Evolutionary conservation across 1,284 basidiomycete genomes (phyloP).

Genomic region (Trichosporon coremiiforme): DNA sequence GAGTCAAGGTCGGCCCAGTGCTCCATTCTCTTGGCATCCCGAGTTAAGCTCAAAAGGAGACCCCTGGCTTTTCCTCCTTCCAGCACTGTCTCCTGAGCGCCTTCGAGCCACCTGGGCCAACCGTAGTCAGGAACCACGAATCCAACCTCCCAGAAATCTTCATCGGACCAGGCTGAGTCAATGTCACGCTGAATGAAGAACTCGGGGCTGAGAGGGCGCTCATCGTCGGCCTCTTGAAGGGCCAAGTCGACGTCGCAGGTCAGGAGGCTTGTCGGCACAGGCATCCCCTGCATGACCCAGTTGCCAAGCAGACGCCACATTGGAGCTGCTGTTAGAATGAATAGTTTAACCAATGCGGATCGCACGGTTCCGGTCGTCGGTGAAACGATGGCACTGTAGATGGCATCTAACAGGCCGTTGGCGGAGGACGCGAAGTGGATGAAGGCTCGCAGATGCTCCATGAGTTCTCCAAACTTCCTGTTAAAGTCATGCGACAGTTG

Average conservation of each 20-base stretch:
- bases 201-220: constrained; percentile 65
- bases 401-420: constrained; percentile 64
- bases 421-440: constrained; percentile 62
- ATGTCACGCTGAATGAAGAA: constrained; percentile 76
- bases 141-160: constrained; percentile 77
- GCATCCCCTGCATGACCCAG: constrained; percentile 77
- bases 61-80: constrained; percentile 78
- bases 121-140: constrained; percentile 63
- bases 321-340: constrained; percentile 67
- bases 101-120: constrained; percentile 46
- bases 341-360: constrained; percentile 63
- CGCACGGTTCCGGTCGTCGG: constrained; percentile 15
- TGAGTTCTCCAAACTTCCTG: constrained; percentile 55
- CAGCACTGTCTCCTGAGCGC: constrained; percentile 62
- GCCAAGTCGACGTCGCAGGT: constrained; percentile 30
- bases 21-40: constrained; percentile 23
- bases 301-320: constrained; percentile 70
- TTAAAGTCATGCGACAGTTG: constrained; percentile 64
- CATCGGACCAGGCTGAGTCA: constrained; percentile 65
- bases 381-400: constrained; percentile 63
- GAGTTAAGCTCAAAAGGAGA: constrained; percentile 61
- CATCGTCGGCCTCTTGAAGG: constrained; percentile 56
- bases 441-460: constrained; percentile 58
- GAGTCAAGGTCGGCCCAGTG: constrained; percentile 42
- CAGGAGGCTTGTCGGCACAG: constrained; percentile 43